Base-by-base conservation (phyloP, 768 basidiomycete species). In the Tephrocybe sp. region DNA sequence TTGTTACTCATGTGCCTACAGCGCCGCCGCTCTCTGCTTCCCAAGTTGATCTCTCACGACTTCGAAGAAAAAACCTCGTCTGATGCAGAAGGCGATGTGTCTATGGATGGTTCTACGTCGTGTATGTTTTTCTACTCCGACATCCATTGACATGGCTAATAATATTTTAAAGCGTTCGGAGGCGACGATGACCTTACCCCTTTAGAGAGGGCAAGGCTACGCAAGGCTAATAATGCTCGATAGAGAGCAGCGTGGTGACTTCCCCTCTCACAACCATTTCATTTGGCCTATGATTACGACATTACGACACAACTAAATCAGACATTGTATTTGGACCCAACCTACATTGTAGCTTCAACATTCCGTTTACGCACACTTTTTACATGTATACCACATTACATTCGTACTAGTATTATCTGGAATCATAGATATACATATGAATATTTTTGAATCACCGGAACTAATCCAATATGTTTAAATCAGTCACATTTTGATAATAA, bases 1-100 rank as follows among this genome's bases (percentile, higher is more conserved):
- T 33, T 26, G 1, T 35, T 14, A 16, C 16, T 10, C 38, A 10
- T 44, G 14, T 43, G 20, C 41, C 52, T 48, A 49, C 58, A 89
- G 86, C 84, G 86, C 19, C 85, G 87, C 17, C 80, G 83, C 43
- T 87, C 89, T 3, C 82, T 87, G 76, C 66, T 89, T 39, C 87
- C 89, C 0, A 85, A 80, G 56, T 65, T 79, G 19, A 71, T 85
- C 57, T 68, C 74, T 14, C 70, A 68, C 1, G 55, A 62, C 31
- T 45, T 62, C 31, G 61, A 60, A 45, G 64, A 62, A 41, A 52
- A 43, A 23, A 49, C 55, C 40, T 42, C 63, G 12, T 61, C 61
- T 3, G 67, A 69, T 19, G 61, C 53, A 4, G 67, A 72, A 16
- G 67, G 59, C 9, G 74, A 75, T 51, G 67, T 66, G 4, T 76